Conservation (phyloP, 352 stramenopile genomes). For the Aphanomyces astaci region DNA sequence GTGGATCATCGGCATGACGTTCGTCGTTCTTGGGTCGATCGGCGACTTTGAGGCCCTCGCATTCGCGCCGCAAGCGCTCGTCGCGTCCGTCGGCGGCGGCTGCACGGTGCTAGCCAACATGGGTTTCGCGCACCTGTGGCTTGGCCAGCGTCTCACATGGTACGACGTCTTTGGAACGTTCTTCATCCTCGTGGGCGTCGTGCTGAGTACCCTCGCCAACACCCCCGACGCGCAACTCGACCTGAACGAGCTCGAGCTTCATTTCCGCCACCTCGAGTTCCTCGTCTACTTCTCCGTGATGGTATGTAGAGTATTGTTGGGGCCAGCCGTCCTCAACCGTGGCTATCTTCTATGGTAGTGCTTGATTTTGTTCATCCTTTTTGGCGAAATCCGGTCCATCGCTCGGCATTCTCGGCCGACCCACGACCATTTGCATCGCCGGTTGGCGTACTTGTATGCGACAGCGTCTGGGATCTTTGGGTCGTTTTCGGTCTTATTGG, state of each 20-base stretch:
- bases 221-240: slow-evolving; percentile 73
- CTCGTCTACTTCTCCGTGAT: slow-evolving; percentile 72
- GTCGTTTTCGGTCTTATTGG: slow-evolving; percentile 72
- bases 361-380: slow-evolving; percentile 53
- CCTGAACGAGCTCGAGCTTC: slow-evolving; percentile 61
- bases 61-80: slow-evolving; percentile 79
- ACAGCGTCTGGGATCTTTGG: slow-evolving; percentile 77
- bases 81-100: slow-evolving; percentile 74
- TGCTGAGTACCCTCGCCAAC: slow-evolving; percentile 74
- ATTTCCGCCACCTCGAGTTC: slow-evolving; percentile 72
- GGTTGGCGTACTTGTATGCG: slow-evolving; percentile 72
- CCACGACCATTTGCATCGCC: slow-evolving; percentile 56
- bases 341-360: slow-evolving; percentile 38
- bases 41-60: slow-evolving; percentile 83
- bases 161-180: slow-evolving; percentile 63
- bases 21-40: slow-evolving; percentile 71
- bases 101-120: slow-evolving; percentile 85
- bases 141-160: slow-evolving; percentile 60
- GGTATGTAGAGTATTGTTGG: slow-evolving; percentile 32
- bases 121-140: slow-evolving; percentile 81
- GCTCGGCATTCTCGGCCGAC: slow-evolving; percentile 34
- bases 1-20: slow-evolving; percentile 74
- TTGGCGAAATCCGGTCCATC: slow-evolving; percentile 66
- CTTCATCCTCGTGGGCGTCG: slow-evolving; percentile 73
- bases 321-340: not conserved